Evolutionary conservation across 768 basidiomycete genomes (phyloP), one percentile per base, ranked within the genome.

Genomic region (Podaxis sp.): DNA sequence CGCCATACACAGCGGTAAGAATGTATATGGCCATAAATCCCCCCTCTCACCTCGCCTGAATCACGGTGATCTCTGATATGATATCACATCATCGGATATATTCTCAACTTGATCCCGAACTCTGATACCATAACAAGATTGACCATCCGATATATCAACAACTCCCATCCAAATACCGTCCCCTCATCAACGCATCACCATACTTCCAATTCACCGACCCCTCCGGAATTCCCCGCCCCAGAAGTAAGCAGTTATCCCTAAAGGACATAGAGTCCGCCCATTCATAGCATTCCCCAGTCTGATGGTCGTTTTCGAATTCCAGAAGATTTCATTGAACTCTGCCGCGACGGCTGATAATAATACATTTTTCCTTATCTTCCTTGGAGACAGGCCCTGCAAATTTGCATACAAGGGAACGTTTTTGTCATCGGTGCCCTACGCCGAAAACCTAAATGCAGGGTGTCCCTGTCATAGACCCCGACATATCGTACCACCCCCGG

Each of bases 191-290:
- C 30, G 20, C 38, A 56, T 56, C 36, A 37, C 49, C 20, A 20
- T 36, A n/a, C n/a, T 40, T 24, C 30, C 17, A 53, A 56, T 56
- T 38, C 54, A 20, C 54, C 54, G 54, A 40, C 54, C 54, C 54
- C 30, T 4, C 36, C 54, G 54, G 54, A 56, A 40, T 38, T 56
- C 38, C 8, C 40, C 26, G 10, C 54, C n/a, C 44, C 44, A 46
- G n/a, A 46, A 46, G 44, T 46, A 46, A 15, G 7, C 44, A 46
- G n/a, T 40, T 13, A 56, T 56, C 20, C 37, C 38, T 20, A 40
- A 22, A 41, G 20, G 17, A 53, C 51, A 10, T 33, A 17, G 44
- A 46, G 20, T 5, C 17, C 15, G 20, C 44, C 33, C 33, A 33
- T 46, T 46, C 44, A 46, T 20, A 46, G 44, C 15, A n/a, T 8